Conservation (phyloP, 805 yeast genomes). For the Ogataea chonburiensis region DNA sequence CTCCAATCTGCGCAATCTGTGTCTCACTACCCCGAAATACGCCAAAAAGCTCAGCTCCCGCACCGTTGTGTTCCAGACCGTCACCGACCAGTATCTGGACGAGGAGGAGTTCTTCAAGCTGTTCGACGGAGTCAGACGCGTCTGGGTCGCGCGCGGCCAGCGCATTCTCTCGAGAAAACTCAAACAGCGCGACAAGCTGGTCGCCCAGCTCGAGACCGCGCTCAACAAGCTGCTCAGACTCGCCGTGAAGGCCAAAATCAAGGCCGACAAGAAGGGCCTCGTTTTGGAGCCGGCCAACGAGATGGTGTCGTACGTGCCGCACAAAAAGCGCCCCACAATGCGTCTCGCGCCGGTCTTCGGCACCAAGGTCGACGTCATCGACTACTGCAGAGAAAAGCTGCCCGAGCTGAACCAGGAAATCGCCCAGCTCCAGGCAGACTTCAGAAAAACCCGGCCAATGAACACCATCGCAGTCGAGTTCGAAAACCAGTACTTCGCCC, state of each 20-base stretch:
- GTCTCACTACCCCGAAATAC: conserved; percentile 76
- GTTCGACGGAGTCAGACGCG: conserved; percentile 78
- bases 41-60: conserved; percentile 73
- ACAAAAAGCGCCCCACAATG: conserved; percentile 64
- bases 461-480: conserved; percentile 80
- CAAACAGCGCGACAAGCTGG: conserved; percentile 56
- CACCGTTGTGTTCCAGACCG: conserved; percentile 80
- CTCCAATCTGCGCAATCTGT: conserved; percentile 73
- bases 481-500: conserved; percentile 73
- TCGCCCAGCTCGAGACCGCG: conserved; percentile 63
- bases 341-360: conserved; percentile 45
- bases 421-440: conserved; percentile 50
- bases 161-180: conserved; percentile 55
- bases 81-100: conserved; percentile 70
- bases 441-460: conserved; percentile 54
- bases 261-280: conserved; percentile 66
- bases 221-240: conserved; percentile 53
- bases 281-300: conserved; percentile 45
- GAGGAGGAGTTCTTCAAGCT: conserved; percentile 71
- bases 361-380: conserved; percentile 61
- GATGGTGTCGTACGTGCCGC: conserved; percentile 58
- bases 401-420: conserved; percentile 59
- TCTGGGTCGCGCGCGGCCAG: conserved; percentile 74
- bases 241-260: conserved; percentile 62
- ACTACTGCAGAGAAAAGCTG: conserved; percentile 54